Conservation (phyloP, 331 rosid species). For the Rosa hybrid region DNA sequence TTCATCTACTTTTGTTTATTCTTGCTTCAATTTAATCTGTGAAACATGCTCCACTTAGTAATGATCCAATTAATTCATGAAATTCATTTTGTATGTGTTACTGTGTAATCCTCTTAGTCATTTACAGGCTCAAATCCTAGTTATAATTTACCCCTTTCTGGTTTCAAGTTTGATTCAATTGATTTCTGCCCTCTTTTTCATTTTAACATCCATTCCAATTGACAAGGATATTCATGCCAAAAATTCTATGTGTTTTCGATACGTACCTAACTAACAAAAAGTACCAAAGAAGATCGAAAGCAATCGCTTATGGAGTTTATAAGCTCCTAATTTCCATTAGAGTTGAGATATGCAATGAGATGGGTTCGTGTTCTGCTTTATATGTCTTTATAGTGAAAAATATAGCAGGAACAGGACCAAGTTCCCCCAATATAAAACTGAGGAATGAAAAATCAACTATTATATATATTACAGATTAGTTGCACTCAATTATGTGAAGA, state of each 20-base stretch:
- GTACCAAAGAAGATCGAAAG: too few species aligned
- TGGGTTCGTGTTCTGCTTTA: too few species aligned
- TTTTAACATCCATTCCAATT: too few species aligned
- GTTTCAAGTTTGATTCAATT: background rate
- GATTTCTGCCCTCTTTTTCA: background rate
- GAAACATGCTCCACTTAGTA: slow-evolving; percentile 3
- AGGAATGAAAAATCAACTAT: background rate
- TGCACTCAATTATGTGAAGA: background rate
- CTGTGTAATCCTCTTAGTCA: background rate
- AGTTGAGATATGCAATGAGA: too few species aligned
- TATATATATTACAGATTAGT: background rate
- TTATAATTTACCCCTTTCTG: background rate
- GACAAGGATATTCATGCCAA: too few species aligned
- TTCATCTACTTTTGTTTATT: background rate
- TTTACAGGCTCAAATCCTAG: background rate
- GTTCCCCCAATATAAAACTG: background rate
- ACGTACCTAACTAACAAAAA: too few species aligned
- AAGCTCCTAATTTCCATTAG: too few species aligned
- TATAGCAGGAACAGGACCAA: background rate
- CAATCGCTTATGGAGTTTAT: too few species aligned
- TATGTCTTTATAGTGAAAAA: too few species aligned
- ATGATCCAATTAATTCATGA: background rate
- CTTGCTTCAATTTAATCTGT: background rate
- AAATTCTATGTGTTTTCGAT: too few species aligned
- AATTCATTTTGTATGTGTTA: background rate